These are phyloP conservation scores for Takashimella tepidaria DNA, from an alignment of 1,284 basidiomycete genomes.

Conservation along the genomic window DNA sequence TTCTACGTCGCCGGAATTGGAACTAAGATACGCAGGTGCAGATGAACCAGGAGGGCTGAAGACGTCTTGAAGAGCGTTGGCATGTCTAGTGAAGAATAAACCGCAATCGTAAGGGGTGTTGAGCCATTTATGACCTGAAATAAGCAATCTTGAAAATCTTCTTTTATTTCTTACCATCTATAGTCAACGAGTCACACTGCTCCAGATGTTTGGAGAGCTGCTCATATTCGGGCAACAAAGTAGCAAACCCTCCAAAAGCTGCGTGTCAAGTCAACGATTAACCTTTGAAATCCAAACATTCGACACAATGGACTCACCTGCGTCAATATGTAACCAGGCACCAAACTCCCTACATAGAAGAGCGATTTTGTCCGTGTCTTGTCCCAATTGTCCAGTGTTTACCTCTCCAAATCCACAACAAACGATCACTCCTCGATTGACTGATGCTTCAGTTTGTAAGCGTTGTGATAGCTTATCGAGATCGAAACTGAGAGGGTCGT, in stretches of 20 bases:
- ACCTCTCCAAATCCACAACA: constrained; percentile 52
- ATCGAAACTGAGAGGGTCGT: constrained; percentile 48
- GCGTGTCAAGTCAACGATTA: constrained; percentile 5
- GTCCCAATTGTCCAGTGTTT: constrained; percentile 51
- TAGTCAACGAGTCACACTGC: constrained; percentile 50
- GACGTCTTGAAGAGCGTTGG: constrained; percentile 37
- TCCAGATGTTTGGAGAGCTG: constrained; percentile 45
- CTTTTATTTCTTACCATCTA: constrained; percentile 46
- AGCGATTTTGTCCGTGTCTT: constrained; percentile 37
- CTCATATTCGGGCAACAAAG: constrained; percentile 46
- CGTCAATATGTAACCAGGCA: constrained; percentile 54
- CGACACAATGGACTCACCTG: constrained; percentile 33
- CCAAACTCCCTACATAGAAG: constrained; percentile 46
- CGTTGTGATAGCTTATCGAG: constrained; percentile 38
- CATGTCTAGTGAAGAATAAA: constrained; percentile 49
- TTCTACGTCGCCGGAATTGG: constrained; percentile 9
- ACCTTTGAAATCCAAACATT: not conserved
- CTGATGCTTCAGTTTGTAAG: constrained; percentile 28
- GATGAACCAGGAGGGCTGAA: constrained; percentile 48
- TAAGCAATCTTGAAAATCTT: constrained; percentile 3
- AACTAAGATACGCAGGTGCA: constrained; percentile 49
- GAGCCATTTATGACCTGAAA: constrained; percentile 49
- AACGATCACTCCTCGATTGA: constrained; percentile 46
- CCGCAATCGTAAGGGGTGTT: constrained; percentile 54
- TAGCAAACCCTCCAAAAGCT: constrained; percentile 53